Evolutionary conservation across 768 basidiomycete species (phyloP), one percentile per base, ranked within the genome.

Genomic region (Panaeolus cyanescens): DNA sequence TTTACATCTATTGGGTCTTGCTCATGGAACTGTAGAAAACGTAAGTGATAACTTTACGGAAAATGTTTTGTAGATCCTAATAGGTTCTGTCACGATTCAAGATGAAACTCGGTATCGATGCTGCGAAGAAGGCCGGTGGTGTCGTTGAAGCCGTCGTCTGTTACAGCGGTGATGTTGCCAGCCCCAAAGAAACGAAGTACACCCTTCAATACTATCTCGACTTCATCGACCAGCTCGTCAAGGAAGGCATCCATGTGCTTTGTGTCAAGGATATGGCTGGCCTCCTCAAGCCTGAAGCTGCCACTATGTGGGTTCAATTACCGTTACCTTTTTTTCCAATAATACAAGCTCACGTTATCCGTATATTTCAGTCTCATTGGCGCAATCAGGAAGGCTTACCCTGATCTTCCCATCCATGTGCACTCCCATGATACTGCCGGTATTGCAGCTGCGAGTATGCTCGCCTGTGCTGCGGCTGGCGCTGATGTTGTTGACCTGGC

Each of bases 241-340:
- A 86, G 36, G 96, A 97, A 74, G 97, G 96, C 22, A 93, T 99
- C 64, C 97, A 99, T 74, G 90, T 99, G 56, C 85, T 99, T 56
- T 92, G 94, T 74, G 92, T 99, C 75, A 99, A 99, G 80, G 97
- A 99, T 71, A 98, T 99, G 96, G 95, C 96, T 62, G 96, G 96
- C 70, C 76, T 99, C 40, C 81, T 99, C 67, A 99, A 98, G 76
- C 97, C 97, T 20, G 85, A 94, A 71, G 91, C 97, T 45, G 97
- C 96, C 12, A 96, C 80, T 65, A 72, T 96, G 94, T 96, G 68
- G 64, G 89, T 79, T 50, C 9, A 65, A 28, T 7, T 50, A 25
- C 54, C 12, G 42, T 19, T 34, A 32, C 37, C 34, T 30, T 6
- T 36, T 15, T 50, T 13, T 15, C 32, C 50, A 28, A 42, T 22